These are phyloP conservation scores for Metschnikowia lachancei DNA, from an alignment of 805 yeast species.

Conservation along the genomic window DNA sequence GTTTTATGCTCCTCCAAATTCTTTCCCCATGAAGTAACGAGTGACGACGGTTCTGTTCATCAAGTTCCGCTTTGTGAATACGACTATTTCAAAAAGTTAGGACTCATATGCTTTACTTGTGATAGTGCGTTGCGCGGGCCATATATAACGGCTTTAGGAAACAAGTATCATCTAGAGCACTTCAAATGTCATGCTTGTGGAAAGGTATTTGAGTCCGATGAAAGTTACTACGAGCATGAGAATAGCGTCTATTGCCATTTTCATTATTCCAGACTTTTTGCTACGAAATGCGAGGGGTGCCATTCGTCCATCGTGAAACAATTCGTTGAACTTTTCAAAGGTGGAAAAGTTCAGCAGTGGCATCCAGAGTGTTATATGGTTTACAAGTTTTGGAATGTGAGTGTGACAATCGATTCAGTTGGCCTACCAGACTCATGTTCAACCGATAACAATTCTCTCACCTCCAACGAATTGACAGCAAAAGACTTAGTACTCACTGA, in stretches of 20 bases:
- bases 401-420: slow-evolving; percentile 60
- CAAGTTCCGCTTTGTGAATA: slow-evolving; percentile 76
- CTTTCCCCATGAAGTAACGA: slow-evolving; percentile 64
- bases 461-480: slow-evolving; percentile 23
- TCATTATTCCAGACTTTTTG: slow-evolving; percentile 83
- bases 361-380: slow-evolving; percentile 99
- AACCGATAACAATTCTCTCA: slow-evolving; percentile 4
- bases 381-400: slow-evolving; percentile 93
- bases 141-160: slow-evolving; percentile 89
- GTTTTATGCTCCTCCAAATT: slow-evolving; percentile 79
- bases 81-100: slow-evolving; percentile 83
- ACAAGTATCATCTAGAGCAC: slow-evolving; percentile 91
- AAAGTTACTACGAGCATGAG: slow-evolving; percentile 86
- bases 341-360: slow-evolving; percentile 94
- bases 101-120: slow-evolving; percentile 84
- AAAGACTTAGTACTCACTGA: slow-evolving; percentile 56
- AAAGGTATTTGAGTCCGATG: slow-evolving; percentile 83
- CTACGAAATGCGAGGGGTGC: slow-evolving; percentile 93
- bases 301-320: slow-evolving; percentile 87
- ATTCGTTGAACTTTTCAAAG: slow-evolving; percentile 86
- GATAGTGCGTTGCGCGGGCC: slow-evolving; percentile 85
- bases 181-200: slow-evolving; percentile 88
- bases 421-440: slow-evolving; percentile 34
- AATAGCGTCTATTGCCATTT: slow-evolving; percentile 83
- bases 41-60: background rate